Evolutionary conservation across 139 green algal species (phyloP).

Genomic region (Tetratostichococcus sp.): DNA sequence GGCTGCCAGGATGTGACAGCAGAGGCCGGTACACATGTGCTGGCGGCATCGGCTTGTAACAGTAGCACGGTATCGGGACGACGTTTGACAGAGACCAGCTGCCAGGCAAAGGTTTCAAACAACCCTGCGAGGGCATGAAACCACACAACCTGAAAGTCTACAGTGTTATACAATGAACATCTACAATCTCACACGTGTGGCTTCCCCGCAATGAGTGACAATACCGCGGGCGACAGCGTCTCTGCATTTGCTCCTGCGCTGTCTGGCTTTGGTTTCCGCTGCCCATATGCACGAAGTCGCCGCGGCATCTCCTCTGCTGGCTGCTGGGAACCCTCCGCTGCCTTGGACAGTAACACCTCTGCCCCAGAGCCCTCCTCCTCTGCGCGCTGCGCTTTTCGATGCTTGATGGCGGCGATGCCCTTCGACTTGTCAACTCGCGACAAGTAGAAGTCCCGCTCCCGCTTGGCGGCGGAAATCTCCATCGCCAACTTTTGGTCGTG

Average conservation of each 20-base stretch:
- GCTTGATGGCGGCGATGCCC: slow-evolving; percentile 36
- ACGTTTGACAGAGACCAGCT: too few relatives aligned
- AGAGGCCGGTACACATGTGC: too few relatives aligned
- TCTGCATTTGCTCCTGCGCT: slow-evolving; percentile 25
- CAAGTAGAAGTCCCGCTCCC: slow-evolving; percentile 94
- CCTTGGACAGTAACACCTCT: neutral
- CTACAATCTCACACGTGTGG: neutral
- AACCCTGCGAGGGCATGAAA: too few relatives aligned
- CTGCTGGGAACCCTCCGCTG: neutral
- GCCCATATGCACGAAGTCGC: slow-evolving; percentile 44
- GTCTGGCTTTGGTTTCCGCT: slow-evolving; percentile 56
- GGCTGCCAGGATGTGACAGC: too few relatives aligned
- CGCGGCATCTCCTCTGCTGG: neutral
- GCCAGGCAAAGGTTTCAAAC: neutral
- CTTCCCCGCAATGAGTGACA: slow-evolving; percentile 49
- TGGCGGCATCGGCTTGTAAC: too few relatives aligned
- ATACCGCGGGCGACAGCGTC: slow-evolving; percentile 39
- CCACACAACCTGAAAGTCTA: too few relatives aligned
- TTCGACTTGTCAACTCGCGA: slow-evolving; percentile 53
- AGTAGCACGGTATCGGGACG: too few relatives aligned
- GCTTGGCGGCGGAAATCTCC: slow-evolving; percentile 82
- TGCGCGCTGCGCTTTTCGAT: slow-evolving; percentile 34
- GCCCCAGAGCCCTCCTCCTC: neutral
- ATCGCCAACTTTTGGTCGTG: slow-evolving; percentile 82
- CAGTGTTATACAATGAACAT: too few relatives aligned